Conservation (phyloP, 441 rosid genomes). For the Rhodomyrtus psidioides region DNA sequence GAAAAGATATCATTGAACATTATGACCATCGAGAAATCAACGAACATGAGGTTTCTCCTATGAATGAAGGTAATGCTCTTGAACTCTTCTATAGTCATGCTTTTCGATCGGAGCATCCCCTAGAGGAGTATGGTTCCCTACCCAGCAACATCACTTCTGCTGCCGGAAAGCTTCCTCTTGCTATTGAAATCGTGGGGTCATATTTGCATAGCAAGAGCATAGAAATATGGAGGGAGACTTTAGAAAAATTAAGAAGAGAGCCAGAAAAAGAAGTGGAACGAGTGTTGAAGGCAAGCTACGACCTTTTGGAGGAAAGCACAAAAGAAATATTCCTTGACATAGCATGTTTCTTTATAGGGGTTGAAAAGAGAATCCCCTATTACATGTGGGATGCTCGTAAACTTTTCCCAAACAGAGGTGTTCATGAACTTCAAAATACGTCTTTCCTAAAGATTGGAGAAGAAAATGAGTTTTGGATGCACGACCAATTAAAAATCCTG, state of each 20-base stretch:
- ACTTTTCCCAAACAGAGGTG: neutral
- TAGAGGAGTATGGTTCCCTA: accelerated
- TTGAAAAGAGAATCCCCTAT: neutral
- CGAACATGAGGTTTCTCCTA: neutral
- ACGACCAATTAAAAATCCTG: neutral
- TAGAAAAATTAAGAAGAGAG: neutral
- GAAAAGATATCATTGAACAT: neutral
- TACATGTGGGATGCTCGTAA: neutral
- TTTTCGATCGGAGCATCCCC: neutral
- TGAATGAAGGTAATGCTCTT: neutral
- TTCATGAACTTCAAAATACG: neutral
- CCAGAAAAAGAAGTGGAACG: accelerated
- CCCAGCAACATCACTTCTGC: neutral
- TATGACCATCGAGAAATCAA: neutral
- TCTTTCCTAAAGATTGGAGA: neutral
- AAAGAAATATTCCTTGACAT: neutral
- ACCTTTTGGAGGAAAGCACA: no score
- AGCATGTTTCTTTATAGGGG: neutral
- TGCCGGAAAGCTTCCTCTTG: neutral
- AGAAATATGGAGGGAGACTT: neutral
- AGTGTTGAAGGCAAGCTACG: neutral
- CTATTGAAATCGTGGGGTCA: neutral
- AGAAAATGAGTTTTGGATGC: neutral
- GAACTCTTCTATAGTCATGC: neutral
- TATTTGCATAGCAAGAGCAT: neutral